phyloP scores from a whole-genome alignment of 2,329 filamentous ascomycete genomes.

The Botrytis aclada region DNA sequence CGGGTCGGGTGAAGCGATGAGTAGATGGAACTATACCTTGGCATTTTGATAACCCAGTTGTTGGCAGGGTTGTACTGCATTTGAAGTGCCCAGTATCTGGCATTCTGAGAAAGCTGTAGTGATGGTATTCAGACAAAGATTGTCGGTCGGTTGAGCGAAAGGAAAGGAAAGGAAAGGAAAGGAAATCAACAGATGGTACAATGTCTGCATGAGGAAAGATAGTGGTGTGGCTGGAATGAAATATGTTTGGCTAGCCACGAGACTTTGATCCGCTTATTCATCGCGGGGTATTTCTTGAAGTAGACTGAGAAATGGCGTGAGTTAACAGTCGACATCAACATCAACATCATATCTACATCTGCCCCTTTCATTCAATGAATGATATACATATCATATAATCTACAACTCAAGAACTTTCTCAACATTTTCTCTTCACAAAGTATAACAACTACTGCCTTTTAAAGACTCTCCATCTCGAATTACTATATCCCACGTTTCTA shows the following conservation, averaged over 20 bases:
- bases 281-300: background rate
- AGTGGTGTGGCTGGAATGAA: slow-evolving; percentile 2
- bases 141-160: background rate
- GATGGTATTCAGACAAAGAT: background rate
- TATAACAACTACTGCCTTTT: background rate
- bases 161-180: too few species aligned
- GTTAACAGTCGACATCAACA: background rate
- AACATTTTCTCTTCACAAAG: background rate
- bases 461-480: background rate
- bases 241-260: background rate
- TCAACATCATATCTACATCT: background rate
- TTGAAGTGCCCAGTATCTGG: background rate
- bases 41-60: background rate
- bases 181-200: background rate
- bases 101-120: background rate
- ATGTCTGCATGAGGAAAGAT: background rate
- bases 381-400: background rate
- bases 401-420: background rate
- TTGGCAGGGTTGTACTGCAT: slow-evolving; percentile 11
- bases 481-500: background rate
- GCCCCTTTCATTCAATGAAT: background rate
- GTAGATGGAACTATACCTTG: background rate
- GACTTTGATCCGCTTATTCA: background rate
- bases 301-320: slow-evolving; percentile 6
- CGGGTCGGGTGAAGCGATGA: background rate